Base-by-base conservation (phyloP, 768 basidiomycete species). In the Kwoniella pini region DNA sequence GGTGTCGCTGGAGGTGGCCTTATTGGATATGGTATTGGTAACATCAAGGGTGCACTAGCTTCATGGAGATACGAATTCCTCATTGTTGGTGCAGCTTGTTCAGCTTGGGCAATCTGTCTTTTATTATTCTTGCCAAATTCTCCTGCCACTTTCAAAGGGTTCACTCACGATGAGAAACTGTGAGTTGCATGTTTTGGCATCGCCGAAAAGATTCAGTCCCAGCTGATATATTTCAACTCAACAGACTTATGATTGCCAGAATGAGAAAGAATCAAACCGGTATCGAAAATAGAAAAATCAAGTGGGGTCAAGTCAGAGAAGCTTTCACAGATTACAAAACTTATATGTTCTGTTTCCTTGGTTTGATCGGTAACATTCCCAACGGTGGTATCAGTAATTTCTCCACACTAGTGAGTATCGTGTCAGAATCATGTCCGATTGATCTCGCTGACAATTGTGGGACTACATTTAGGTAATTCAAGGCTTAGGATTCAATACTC, bases 1-100 rank as follows among this genome's bases (percentile, higher is more conserved):
- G 81, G 81, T 6, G 80, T 81, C 21, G 81, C 78, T 0, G 64
- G 74, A 10, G 81, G 81, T 38, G 81, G 81, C 3, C 67, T 81
- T 11, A 65, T 82, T 21, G 80, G 80, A 13, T 78, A 72, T 40
- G 78, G 62, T 2, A 79, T 80, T 43, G 79, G 79, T 9, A 61
- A 76, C 19, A 79, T 79, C 68, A 71, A 75, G n/a, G 77, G 77
- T 3, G 52, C 68, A 0, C 69, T 81, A 5, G 57, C 68, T 1
- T 70, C 68, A 2, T 81, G 80, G 80, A 54, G 67, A 44, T 79
- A 79, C 62, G 80, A 80, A 61, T 79, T 79, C 65, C 27, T 67
- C 28, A 61, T 68, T 28, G 60, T 62, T 39, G 77, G 79, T 2
- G 68, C 71, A 2, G 39, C 74, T 27, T 79, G 77, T 51, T 40